These are phyloP conservation scores for Sordariomycetes sp. DNA, from an alignment of 2,329 filamentous ascomycete genomes.

Conservation along the genomic window DNA sequence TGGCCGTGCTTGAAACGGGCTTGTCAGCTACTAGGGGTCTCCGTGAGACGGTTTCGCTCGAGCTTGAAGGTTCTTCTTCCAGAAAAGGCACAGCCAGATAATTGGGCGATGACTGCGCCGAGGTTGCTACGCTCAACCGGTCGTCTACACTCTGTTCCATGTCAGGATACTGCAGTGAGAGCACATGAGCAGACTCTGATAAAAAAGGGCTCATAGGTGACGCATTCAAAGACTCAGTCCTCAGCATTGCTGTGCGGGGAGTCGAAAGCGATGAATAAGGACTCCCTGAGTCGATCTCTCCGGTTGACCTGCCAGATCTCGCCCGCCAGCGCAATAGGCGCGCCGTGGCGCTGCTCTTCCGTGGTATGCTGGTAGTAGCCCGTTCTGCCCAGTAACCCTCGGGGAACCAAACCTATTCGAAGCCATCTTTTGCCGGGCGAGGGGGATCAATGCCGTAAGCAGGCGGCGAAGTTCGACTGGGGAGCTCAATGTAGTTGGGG, in stretches of 20 bases:
- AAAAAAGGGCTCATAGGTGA: slow-evolving; percentile 33
- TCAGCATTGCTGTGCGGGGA: too few species aligned
- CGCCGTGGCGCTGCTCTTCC: slow-evolving; percentile 21
- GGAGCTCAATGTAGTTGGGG: too few species aligned
- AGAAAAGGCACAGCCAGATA: too few species aligned
- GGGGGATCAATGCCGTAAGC: slow-evolving; percentile 38
- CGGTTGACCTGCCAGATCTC: slow-evolving; percentile 24
- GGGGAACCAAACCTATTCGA: slow-evolving; percentile 56
- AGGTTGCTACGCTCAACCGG: neutral
- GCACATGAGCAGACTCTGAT: slow-evolving; percentile 37
- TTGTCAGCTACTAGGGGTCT: neutral
- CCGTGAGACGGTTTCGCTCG: too few species aligned
- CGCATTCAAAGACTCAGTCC: too few species aligned
- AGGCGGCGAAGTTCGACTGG: neutral
- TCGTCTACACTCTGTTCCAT: neutral
- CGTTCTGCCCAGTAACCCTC: slow-evolving; percentile 56
- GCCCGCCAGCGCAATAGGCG: slow-evolving; percentile 31
- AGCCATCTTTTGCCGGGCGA: slow-evolving; percentile 41
- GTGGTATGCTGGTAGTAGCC: slow-evolving; percentile 16
- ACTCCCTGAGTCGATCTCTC: too few species aligned
- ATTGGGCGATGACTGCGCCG: too few species aligned
- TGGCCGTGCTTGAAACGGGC: neutral
- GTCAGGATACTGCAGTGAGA: slow-evolving; percentile 30
- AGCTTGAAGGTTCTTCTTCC: too few species aligned
- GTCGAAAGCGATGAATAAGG: too few species aligned